Conservation (phyloP, 2,329 filamentous ascomycete species). For the Alternaria infectoria region DNA sequence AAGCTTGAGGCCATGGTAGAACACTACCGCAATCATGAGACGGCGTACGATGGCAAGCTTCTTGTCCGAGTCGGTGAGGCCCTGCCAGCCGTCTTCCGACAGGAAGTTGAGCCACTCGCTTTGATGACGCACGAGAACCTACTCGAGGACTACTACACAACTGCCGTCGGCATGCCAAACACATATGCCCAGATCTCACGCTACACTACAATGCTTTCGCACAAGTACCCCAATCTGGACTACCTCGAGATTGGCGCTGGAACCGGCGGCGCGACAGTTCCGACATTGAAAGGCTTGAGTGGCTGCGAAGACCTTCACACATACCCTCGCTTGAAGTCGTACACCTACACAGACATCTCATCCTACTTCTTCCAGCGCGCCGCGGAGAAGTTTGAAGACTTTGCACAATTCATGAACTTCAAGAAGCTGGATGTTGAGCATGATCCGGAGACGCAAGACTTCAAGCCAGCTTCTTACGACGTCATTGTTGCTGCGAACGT, state of each 20-base stretch:
- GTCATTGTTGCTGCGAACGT: constrained; percentile 45
- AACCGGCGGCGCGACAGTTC: constrained; percentile 20
- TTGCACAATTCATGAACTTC: constrained; percentile 20
- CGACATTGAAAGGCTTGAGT: constrained; percentile 12
- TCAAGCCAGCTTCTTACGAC: constrained; percentile 25
- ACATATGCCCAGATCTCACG: constrained; percentile 22
- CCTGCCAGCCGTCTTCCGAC: constrained; percentile 14
- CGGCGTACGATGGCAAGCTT: constrained; percentile 19
- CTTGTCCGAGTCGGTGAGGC: constrained; percentile 20
- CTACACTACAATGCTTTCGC: constrained; percentile 14
- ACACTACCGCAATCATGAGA: constrained; percentile 13
- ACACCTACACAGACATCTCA: constrained; percentile 27
- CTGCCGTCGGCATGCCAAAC: constrained; percentile 21
- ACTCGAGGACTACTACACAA: constrained; percentile 20
- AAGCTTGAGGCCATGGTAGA: constrained; percentile 11
- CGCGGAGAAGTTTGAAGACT: constrained; percentile 14
- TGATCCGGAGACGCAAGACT: constrained; percentile 26
- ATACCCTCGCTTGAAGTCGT: constrained; percentile 17
- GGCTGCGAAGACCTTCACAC: constrained; percentile 1
- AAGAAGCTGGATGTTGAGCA: constrained; percentile 27
- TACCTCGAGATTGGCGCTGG: constrained; percentile 26
- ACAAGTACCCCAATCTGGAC: constrained; percentile 21
- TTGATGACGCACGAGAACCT: constrained; percentile 24
- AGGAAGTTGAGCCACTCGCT: constrained; percentile 18
- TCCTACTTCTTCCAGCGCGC: constrained; percentile 27